A percentile compares a stretch with the other conserved stretches of the same genome.
Conservation (phyloP, 345 rosid genomes). For the Dovyalis caffra region DNA sequence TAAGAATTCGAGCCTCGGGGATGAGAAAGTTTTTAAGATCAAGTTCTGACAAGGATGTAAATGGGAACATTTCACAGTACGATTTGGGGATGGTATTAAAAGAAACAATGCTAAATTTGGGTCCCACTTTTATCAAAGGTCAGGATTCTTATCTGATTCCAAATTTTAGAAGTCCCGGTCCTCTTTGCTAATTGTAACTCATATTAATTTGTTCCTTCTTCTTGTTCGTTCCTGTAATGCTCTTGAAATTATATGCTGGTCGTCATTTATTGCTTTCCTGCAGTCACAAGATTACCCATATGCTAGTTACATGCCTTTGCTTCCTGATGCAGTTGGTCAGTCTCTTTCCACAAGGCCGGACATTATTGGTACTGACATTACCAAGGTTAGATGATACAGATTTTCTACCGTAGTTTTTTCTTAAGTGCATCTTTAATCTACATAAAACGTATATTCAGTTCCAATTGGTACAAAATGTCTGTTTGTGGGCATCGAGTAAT, state of each 20-base stretch:
- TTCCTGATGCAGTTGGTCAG: slow-evolving; percentile 87
- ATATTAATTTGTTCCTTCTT: not conserved
- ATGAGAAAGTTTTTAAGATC: slow-evolving; percentile 30
- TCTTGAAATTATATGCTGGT: slow-evolving; percentile 28
- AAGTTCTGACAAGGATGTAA: slow-evolving; percentile 32
- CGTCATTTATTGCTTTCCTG: slow-evolving; percentile 33
- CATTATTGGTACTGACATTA: slow-evolving; percentile 78
- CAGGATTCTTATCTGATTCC: slow-evolving; percentile 16
- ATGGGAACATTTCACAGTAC: slow-evolving; percentile 50
- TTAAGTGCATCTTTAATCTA: no score
- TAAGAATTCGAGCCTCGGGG: slow-evolving; percentile 59
- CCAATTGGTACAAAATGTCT: no score
- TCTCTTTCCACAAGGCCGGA: slow-evolving; percentile 98
- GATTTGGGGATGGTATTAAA: slow-evolving; percentile 74
- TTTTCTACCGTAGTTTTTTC: not conserved
- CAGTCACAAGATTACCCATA: slow-evolving; percentile 36
- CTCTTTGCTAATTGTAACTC: not conserved
- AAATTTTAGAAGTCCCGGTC: not conserved
- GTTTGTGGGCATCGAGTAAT: no score
- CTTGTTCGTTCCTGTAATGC: slow-evolving; percentile 13
- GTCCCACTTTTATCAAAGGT: slow-evolving; percentile 99
- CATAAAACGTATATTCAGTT: no score
- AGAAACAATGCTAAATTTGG: slow-evolving; percentile 80
- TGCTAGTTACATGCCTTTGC: slow-evolving; percentile 46
- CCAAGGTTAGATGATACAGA: slow-evolving; percentile 58